These are phyloP conservation scores for Amphicarpaea edgeworthii DNA, from an alignment of 306 rosid genomes.

Conservation along the genomic window DNA sequence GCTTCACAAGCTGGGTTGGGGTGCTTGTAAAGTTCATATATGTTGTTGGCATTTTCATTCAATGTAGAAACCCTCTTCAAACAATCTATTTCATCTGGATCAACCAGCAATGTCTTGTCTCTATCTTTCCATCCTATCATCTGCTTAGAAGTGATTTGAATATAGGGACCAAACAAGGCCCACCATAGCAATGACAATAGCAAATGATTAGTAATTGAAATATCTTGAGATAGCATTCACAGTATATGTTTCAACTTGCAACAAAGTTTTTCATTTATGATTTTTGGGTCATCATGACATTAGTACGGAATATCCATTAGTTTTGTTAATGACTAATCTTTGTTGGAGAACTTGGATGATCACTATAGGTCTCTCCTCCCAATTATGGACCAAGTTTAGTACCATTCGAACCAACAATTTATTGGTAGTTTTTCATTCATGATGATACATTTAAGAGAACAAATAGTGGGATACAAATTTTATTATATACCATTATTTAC, in stretches of 20 bases:
- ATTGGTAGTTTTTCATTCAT: background rate
- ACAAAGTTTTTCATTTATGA: background rate
- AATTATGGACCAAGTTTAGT: no score
- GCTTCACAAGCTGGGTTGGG: constrained; percentile 80
- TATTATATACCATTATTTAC: background rate
- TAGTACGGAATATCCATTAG: no score
- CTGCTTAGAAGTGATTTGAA: constrained; percentile 36
- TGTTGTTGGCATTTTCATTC: constrained; percentile 74
- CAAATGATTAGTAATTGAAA: constrained; percentile 15
- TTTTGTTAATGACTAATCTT: no score
- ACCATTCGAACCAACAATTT: no score
- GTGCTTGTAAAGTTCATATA: constrained; percentile 81
- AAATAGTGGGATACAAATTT: constrained; percentile 12
- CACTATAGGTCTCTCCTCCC: no score
- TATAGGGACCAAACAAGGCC: background rate
- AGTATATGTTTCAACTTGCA: background rate
- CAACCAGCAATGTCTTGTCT: constrained; percentile 88
- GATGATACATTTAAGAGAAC: background rate
- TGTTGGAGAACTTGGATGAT: no score
- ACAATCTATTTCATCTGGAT: constrained; percentile 91
- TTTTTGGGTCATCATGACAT: no score
- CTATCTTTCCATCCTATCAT: constrained; percentile 92
- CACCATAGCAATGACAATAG: background rate
- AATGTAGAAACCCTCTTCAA: constrained; percentile 72
- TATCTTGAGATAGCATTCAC: constrained; percentile 9